Base-by-base conservation (phyloP, 495 filamentous ascomycete species). In the Filosporella fistucella region DNA sequence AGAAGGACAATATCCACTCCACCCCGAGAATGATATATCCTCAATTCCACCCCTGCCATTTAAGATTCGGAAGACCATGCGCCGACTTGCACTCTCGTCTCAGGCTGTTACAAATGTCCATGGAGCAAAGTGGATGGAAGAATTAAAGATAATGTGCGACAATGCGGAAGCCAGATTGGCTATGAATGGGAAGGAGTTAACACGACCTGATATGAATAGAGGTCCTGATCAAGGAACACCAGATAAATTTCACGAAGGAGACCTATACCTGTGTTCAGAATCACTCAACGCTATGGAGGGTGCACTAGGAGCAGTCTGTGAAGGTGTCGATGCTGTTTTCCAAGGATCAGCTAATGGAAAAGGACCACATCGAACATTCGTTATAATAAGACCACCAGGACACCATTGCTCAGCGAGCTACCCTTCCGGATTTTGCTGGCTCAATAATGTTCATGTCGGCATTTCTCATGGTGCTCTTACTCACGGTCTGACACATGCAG, bases 391-490 rank as follows among this genome's bases (percentile, higher is more conserved):
- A 13, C 90, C 90, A 21, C 90, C 90, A 1, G 93, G 93, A 7
- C 93, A 98, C 57, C 93, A 98, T 61, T 98, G 93, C 65, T 93
- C 91, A 4, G 80, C 89, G 3, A 75, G 80, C 30, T 79, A 83
- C 47, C 93, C 93, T 0, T 96, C 89, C 1, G 93, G 93, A 1
- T 98, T 98, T 63, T 98, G 93, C 67, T 98, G 93, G 93, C 64
- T 98, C 45, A 98, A 98, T 64, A 98, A 98, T 61, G 89, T 97
- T 6, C 91, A 96, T 60, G 89, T 97, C 25, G 94, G 93, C 0
- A 95, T 97, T 48, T 86, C 91, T 56, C 85, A 96, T 59, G 93
- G 84, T 10, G 82, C 86, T 4, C 75, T 87, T 47, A 78, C 74
- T 39, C 82, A 96, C 58, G 91, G 86, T 6, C 63, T 97, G 32